phyloP scores from a whole-genome alignment of 2,329 filamentous ascomycete genomes.

The Nemania abortiva region DNA sequence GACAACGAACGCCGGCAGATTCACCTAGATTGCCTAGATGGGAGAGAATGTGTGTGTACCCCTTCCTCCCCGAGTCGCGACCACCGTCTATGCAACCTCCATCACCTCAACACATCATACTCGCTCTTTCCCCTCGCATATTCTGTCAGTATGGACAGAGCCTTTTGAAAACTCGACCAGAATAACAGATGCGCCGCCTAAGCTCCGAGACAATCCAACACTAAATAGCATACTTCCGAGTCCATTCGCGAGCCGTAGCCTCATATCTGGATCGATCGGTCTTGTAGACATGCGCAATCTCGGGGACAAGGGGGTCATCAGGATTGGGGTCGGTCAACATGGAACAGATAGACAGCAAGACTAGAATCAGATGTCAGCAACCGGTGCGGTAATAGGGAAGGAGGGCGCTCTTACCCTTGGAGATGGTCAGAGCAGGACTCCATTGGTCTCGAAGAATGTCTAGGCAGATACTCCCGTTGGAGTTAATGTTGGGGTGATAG shows the following conservation, averaged over 20 bases:
- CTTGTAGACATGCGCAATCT: constrained; percentile 99
- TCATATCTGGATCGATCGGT: constrained; percentile 96
- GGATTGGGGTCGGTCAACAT: constrained; percentile 99
- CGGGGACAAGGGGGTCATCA: constrained; percentile 96
- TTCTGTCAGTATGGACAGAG: constrained; percentile 1
- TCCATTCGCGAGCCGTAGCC: constrained; percentile 97
- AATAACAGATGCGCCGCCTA: not conserved
- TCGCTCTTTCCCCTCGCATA: not conserved
- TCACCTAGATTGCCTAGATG: constrained; percentile 45
- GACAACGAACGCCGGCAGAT: constrained; percentile 45
- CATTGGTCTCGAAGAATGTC: constrained; percentile 99
- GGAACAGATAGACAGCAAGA: constrained; percentile 98
- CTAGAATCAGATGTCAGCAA: constrained; percentile 59
- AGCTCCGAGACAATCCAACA: constrained; percentile 15
- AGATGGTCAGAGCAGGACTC: constrained; percentile 98
- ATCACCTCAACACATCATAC: not conserved
- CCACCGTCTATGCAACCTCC: constrained; percentile 37
- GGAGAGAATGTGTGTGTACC: constrained; percentile 41
- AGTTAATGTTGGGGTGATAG: constrained; percentile 99
- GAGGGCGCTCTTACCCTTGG: constrained; percentile 77
- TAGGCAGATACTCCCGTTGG: constrained; percentile 98
- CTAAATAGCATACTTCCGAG: constrained; percentile 97
- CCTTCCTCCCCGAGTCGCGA: constrained; percentile 39
- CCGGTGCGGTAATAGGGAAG: not conserved
- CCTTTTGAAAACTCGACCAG: not conserved